phyloP scores from a whole-genome alignment of 805 yeast genomes.

The Candida parachauliodes region DNA sequence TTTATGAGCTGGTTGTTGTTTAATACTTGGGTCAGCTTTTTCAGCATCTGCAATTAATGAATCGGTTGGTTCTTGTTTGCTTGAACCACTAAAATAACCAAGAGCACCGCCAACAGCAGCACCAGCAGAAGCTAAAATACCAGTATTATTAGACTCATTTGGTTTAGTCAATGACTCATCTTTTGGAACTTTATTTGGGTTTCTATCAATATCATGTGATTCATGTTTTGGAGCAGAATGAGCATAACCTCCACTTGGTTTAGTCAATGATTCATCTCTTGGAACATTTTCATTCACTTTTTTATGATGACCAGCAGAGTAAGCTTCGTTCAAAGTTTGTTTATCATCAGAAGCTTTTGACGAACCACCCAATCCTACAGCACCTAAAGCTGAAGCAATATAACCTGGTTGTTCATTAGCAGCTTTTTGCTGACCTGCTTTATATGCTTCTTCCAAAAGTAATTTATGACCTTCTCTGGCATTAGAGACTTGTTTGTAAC shows the following conservation, averaged over 20 bases:
- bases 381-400: slow-evolving; percentile 4
- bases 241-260: slow-evolving; percentile 6
- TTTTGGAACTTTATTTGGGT: slow-evolving; percentile 9
- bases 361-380: not conserved
- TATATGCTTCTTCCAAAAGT: slow-evolving; percentile 1
- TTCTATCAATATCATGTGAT: slow-evolving; percentile 3
- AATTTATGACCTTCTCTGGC: slow-evolving; percentile 3
- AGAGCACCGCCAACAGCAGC: slow-evolving; percentile 5
- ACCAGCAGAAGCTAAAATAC: slow-evolving; percentile 5
- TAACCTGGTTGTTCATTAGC: not conserved
- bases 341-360: not conserved
- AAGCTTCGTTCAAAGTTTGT: not conserved
- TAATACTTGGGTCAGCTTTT: slow-evolving; percentile 7
- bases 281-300: slow-evolving; percentile 1
- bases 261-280: slow-evolving; percentile 5
- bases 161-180: slow-evolving; percentile 5
- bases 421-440: slow-evolving; percentile 5
- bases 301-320: not conserved
- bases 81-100: not conserved
- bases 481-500: not conserved
- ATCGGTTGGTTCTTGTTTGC: slow-evolving; percentile 15
- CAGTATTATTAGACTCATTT: not conserved
- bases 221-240: slow-evolving; percentile 10
- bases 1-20: slow-evolving; percentile 4
- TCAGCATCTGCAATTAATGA: slow-evolving; percentile 27